A percentile compares a stretch with the other conserved stretches of the same genome.
These are phyloP conservation scores for Citrus maxima DNA, from an alignment of 345 rosid genomes.

Conservation along the genomic window DNA sequence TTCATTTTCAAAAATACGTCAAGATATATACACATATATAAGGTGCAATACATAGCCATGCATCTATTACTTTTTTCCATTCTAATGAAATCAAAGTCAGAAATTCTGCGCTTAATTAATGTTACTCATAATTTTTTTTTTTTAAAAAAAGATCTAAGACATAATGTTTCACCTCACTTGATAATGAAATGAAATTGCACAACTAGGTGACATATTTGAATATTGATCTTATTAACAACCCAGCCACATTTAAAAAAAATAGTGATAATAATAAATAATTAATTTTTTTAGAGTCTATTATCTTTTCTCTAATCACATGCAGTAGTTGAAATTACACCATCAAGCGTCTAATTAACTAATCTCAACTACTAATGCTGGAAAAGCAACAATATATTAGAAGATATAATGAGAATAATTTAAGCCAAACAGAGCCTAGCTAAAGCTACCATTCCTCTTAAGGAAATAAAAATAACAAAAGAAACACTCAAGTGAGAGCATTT, in stretches of 20 bases:
- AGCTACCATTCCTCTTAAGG: no score
- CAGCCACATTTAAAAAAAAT: no score
- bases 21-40: no score
- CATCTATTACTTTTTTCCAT: not conserved
- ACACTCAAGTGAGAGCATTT: no score
- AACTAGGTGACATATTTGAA: not conserved
- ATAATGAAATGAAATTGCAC: not conserved
- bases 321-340: not conserved
- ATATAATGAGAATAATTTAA: no score
- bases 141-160: no score
- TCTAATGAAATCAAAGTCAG: not conserved
- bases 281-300: not conserved
- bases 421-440: no score
- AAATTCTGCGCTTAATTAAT: not conserved
- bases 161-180: not conserved
- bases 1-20: not conserved
- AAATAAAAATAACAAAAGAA: no score
- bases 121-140: no score
- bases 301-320: not conserved
- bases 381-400: no score
- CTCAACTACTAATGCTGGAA: not conserved
- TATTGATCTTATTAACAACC: no score
- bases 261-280: no score
- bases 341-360: not conserved
- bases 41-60: not conserved